A percentile compares a stretch with the other conserved stretches of the same genome.
Conservation (phyloP, 106 monocot species). For the Amphibolis antarctica region DNA sequence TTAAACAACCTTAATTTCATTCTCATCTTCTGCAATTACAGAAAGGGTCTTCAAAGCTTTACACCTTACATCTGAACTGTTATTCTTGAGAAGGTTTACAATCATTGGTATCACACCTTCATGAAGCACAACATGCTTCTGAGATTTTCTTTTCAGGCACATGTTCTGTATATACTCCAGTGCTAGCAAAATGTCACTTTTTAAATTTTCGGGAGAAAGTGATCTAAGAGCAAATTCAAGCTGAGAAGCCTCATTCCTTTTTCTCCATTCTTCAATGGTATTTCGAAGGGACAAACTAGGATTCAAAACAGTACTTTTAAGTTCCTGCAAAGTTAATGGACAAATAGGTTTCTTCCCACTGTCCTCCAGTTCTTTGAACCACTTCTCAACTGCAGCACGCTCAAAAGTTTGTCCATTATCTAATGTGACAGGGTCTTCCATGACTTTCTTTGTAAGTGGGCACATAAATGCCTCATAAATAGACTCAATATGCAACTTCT, state of each 20-base stretch:
- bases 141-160: conserved; percentile 51
- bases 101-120: conserved; percentile 47
- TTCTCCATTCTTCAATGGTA: conserved; percentile 88
- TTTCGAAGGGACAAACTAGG: conserved; percentile 71
- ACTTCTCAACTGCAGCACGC: conserved; percentile 73
- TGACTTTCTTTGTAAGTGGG: conserved; percentile 74
- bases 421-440: conserved; percentile 71
- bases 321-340: conserved; percentile 58
- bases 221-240: conserved; percentile 55
- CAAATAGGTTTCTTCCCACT: conserved; percentile 53
- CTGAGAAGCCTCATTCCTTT: conserved; percentile 68
- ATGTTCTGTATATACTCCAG: conserved; percentile 38
- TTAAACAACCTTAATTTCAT: conserved; percentile 71
- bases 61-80: conserved; percentile 43
- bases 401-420: conserved; percentile 87
- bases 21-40: conserved; percentile 58
- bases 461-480: conserved; percentile 82
- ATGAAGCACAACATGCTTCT: conserved; percentile 42
- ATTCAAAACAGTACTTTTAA: conserved; percentile 53
- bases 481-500: conserved; percentile 48
- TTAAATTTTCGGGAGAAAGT: conserved; percentile 41
- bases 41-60: conserved; percentile 70
- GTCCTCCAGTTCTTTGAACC: conserved; percentile 63
- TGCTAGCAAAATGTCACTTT: conserved; percentile 51
- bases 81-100: conserved; percentile 61